Evolutionary conservation across 2,329 filamentous ascomycete genomes (phyloP), one percentile per base, ranked within the genome.

Genomic region (Laburnicola sp.): DNA sequence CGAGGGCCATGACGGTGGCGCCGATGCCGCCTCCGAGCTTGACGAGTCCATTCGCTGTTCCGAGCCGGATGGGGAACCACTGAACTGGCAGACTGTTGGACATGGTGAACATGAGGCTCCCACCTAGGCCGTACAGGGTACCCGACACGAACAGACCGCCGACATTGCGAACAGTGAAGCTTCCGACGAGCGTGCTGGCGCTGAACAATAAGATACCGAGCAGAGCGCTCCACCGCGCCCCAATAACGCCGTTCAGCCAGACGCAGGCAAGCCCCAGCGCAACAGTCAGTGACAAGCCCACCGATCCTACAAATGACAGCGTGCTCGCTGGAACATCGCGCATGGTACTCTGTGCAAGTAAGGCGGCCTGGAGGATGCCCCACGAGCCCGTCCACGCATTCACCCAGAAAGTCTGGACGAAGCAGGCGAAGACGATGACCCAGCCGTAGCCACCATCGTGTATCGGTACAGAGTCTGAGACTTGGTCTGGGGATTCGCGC

Each of bases 341-440:
- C 1, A 83, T 67, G 0, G 72, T 71, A 23, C 76, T 63, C 32
- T 78, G 41, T 26, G 41, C 68, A 5, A 83, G 78, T 1, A 86
- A 74, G 0, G 76, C 81, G 2, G 74, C 74, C 63, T 86, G 83
- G 43, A 85, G 72, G 2, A 86, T 75, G 22, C 83, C 83, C 82
- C 82, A 86, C 51, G 74, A 76, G 62, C 82, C 82, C 3, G 74
- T 75, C 0, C 74, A 80, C 43, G 82, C 83, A 43, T 80, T 75
- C 35, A 79, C 58, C 60, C 58, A 62, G 73, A 80, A 85, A 2
- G 78, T 75, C 23, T 84, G 54, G 3, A 80, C 63, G 3, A 77
- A 74, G 55, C 80, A 82, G 34, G 72, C 74, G 6, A 65, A 69
- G 31, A 84, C 78, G 6, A 84, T 73, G n/a, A 77, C 72, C 80